phyloP scores from a whole-genome alignment of 768 basidiomycete species.

The Lentinula lateritia region DNA sequence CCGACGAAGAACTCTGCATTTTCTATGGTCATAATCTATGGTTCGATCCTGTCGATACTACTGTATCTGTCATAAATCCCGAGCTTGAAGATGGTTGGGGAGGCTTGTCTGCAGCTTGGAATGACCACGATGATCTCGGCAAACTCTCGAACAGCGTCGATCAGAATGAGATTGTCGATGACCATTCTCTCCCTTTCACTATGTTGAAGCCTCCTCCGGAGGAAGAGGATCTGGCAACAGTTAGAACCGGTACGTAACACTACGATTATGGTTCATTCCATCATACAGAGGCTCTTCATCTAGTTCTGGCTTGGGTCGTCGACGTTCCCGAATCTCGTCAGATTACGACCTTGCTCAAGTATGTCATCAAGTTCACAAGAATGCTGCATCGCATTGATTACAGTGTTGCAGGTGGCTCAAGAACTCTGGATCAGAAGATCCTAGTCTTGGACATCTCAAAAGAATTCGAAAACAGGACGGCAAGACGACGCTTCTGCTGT shows the following conservation, averaged over 20 bases:
- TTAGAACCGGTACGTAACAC: constrained; percentile 45
- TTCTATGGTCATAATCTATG: constrained; percentile 68
- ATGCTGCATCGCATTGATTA: neutral
- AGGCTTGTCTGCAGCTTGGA: constrained; percentile 24
- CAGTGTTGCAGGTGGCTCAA: constrained; percentile 58
- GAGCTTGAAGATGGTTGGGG: constrained; percentile 42
- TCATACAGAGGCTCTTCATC: too few species aligned
- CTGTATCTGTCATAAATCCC: constrained; percentile 5
- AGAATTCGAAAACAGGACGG: constrained; percentile 56
- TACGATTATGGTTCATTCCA: too few species aligned
- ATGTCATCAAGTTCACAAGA: constrained; percentile 10
- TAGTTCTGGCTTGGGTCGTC: constrained; percentile 75
- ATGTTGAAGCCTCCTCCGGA: constrained; percentile 57
- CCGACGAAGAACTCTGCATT: constrained; percentile 74
- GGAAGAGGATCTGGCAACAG: constrained; percentile 51
- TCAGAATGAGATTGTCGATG: constrained; percentile 43
- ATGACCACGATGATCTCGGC: neutral
- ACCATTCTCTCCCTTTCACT: constrained; percentile 61
- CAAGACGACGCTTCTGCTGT: constrained; percentile 52
- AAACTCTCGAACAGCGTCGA: constrained; percentile 8
- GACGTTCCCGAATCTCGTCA: constrained; percentile 60
- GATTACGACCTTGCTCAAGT: constrained; percentile 63
- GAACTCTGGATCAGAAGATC: constrained; percentile 51
- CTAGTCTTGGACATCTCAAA: constrained; percentile 68
- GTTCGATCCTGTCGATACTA: constrained; percentile 42